These are phyloP conservation scores for Beauveria pseudobassiana DNA, from an alignment of 2,329 filamentous ascomycete genomes.

Conservation along the genomic window DNA sequence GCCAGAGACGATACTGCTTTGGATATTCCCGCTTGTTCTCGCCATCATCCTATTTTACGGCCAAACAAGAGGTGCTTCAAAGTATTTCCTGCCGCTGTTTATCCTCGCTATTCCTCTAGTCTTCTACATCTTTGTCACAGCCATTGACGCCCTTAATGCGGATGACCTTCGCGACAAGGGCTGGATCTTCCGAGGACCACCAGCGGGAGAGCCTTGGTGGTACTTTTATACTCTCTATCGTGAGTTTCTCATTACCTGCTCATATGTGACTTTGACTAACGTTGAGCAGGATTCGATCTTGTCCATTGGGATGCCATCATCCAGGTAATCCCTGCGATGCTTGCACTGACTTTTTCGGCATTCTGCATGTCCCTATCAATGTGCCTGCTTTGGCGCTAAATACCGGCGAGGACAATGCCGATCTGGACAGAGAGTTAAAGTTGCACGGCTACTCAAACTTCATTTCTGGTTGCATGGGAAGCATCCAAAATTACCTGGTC, in stretches of 20 bases:
- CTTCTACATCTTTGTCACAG: slow-evolving; percentile 72
- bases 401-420: slow-evolving; percentile 83
- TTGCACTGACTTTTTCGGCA: slow-evolving; percentile 92
- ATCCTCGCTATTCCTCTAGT: slow-evolving; percentile 71
- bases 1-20: slow-evolving; percentile 68
- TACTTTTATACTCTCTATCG: slow-evolving; percentile 95
- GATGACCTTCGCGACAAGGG: slow-evolving; percentile 61
- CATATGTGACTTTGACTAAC: slow-evolving; percentile 15
- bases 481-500: slow-evolving; percentile 93
- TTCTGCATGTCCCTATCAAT: slow-evolving; percentile 96
- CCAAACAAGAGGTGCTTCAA: slow-evolving; percentile 69
- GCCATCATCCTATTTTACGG: slow-evolving; percentile 69
- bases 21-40: slow-evolving; percentile 71
- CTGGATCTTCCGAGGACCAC: slow-evolving; percentile 88
- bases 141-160: slow-evolving; percentile 60
- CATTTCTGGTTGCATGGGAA: slow-evolving; percentile 76
- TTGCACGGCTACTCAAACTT: slow-evolving; percentile 92
- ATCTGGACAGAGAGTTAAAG: slow-evolving; percentile 84
- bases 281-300: slow-evolving; percentile 59
- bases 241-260: slow-evolving; percentile 36
- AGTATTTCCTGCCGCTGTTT: slow-evolving; percentile 79
- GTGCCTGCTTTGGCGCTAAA: slow-evolving; percentile 88
- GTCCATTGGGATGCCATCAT: slow-evolving; percentile 77
- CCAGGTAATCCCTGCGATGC: slow-evolving; percentile 88
- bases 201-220: slow-evolving; percentile 85